Percentiles rank a stretch among this genome's conserved stretches.
Conservation (phyloP, 495 filamentous ascomycete species). For the Letharia columbiana region DNA sequence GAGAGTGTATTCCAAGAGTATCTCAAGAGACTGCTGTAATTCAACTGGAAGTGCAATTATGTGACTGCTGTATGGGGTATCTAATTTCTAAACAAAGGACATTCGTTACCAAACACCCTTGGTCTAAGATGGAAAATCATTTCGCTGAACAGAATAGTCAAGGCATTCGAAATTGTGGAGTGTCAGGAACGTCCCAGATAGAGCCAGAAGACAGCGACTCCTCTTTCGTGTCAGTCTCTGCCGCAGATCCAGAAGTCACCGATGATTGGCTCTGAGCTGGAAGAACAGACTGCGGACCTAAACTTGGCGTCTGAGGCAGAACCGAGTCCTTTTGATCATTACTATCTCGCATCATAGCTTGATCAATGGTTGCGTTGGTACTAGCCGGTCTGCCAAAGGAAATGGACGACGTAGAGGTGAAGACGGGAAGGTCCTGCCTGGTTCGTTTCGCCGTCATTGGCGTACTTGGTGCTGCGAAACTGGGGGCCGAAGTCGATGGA, state of each 20-base stretch:
- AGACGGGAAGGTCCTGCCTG: slow-evolving; percentile 42
- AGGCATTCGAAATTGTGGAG: slow-evolving; percentile 17
- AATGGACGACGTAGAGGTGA: slow-evolving; percentile 44
- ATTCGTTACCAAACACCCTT: neutral
- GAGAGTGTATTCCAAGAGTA: neutral
- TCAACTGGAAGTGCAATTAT: neutral
- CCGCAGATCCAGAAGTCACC: neutral
- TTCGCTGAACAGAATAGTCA: slow-evolving; percentile 2
- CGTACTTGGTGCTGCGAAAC: slow-evolving; percentile 22
- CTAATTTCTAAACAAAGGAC: neutral
- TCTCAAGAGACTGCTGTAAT: neutral
- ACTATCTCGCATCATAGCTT: neutral
- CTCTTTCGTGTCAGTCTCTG: slow-evolving; percentile 5
- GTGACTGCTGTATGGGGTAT: slow-evolving; percentile 16
- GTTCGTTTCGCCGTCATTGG: slow-evolving; percentile 30
- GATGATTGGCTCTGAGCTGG: neutral
- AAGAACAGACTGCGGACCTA: neutral
- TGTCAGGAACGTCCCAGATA: slow-evolving; percentile 27
- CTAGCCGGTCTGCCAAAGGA: slow-evolving; percentile 34
- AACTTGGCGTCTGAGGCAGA: neutral
- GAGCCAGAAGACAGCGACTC: neutral
- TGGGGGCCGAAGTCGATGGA: neutral
- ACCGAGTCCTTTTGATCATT: neutral
- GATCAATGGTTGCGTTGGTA: neutral
- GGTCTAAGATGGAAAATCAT: neutral